Evolutionary conservation across 805 yeast genomes (phyloP).

Genomic region (Teunomyces pallodes): DNA sequence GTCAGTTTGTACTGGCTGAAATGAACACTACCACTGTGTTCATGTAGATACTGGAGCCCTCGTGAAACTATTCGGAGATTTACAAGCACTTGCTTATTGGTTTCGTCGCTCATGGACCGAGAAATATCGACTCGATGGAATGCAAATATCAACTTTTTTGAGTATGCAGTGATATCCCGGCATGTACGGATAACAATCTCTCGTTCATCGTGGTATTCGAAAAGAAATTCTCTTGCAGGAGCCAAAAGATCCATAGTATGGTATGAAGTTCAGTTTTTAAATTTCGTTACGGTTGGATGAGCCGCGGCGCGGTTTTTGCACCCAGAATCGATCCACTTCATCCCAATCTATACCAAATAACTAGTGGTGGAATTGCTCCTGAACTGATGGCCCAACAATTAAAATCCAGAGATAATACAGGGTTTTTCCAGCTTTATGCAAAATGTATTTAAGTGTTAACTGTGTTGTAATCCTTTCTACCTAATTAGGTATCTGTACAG

Average conservation of each 20-base stretch:
- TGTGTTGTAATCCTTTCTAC: too few relatives aligned
- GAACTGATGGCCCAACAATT: too few relatives aligned
- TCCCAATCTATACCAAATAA: too few relatives aligned
- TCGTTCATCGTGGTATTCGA: slow-evolving; percentile 28
- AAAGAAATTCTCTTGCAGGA: slow-evolving; percentile 20
- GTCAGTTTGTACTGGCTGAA: slow-evolving; percentile 15
- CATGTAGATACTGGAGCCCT: background rate
- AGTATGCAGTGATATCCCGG: slow-evolving; percentile 36
- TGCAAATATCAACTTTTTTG: slow-evolving; percentile 34
- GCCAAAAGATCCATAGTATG: slow-evolving; percentile 10
- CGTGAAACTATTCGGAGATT: slow-evolving; percentile 11
- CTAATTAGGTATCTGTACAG: background rate
- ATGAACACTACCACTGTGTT: slow-evolving; percentile 8
- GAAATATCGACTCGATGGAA: slow-evolving; percentile 16
- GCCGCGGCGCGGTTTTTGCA: background rate
- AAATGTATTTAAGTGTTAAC: too few relatives aligned
- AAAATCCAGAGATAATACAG: too few relatives aligned
- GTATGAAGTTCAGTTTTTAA: background rate
- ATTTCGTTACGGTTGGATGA: background rate
- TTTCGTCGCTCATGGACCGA: background rate
- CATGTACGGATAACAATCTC: slow-evolving; percentile 32
- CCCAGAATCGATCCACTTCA: background rate
- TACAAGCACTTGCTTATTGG: slow-evolving; percentile 10
- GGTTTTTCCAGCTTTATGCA: background rate
- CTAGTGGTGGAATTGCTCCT: too few relatives aligned